Evolutionary conservation across 768 basidiomycete species (phyloP).

Genomic region (Neoboletus subvelutipes): DNA sequence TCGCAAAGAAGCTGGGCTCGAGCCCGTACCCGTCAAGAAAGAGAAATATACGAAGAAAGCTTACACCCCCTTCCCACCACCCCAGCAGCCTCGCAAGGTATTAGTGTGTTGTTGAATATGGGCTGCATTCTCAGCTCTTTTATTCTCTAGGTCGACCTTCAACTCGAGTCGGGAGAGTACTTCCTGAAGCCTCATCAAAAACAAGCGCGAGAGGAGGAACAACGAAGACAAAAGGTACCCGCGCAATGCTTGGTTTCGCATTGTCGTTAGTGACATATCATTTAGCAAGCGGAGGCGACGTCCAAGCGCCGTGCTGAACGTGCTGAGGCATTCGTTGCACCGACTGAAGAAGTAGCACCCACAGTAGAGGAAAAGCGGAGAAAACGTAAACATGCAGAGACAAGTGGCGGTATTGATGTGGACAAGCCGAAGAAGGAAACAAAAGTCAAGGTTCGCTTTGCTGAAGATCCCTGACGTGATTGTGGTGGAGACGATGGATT

Average conservation of each 20-base stretch:
- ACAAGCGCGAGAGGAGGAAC: constrained; percentile 67
- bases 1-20: constrained; percentile 64
- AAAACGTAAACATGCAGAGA: constrained; percentile 47
- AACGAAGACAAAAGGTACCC: constrained; percentile 65
- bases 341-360: constrained; percentile 70
- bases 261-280: constrained; percentile 1
- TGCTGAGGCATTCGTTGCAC: constrained; percentile 86
- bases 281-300: constrained; percentile 75
- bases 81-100: constrained; percentile 91
- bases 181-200: constrained; percentile 93
- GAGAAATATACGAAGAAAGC: constrained; percentile 76
- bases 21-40: constrained; percentile 37
- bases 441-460: constrained; percentile 26
- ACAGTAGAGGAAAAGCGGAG: constrained; percentile 79
- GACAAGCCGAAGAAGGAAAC: constrained; percentile 44
- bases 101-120: constrained; percentile 3
- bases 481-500: background rate
- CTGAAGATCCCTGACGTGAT: constrained; percentile 8
- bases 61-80: constrained; percentile 98
- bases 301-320: constrained; percentile 75
- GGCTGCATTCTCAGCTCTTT: constrained; percentile 8
- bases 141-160: constrained; percentile 70
- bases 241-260: background rate
- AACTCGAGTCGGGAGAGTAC: constrained; percentile 96
- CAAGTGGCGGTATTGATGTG: constrained; percentile 33